A percentile compares a stretch with the other conserved stretches of the same genome.
These are phyloP conservation scores for Emydomyces testavorans DNA, from an alignment of 2,329 filamentous ascomycete species.

Conservation along the genomic window DNA sequence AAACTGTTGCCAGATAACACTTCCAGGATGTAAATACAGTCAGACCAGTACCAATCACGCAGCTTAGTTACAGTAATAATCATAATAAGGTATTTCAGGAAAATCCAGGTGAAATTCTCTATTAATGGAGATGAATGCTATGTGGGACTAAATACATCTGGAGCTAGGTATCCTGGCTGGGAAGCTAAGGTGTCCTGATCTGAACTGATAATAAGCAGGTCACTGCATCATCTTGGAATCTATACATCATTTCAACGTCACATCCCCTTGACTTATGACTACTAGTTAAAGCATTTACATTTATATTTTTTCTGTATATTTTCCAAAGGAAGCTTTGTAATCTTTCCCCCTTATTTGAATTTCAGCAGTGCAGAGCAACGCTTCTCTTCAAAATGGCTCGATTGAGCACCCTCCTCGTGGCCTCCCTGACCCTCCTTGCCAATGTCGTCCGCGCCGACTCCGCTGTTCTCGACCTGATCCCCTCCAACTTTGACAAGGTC, in stretches of 20 bases:
- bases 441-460: conserved; percentile 59
- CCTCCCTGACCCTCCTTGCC: conserved; percentile 36
- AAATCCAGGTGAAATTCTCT: too few relatives aligned
- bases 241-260: background rate
- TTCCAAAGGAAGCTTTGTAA: too few relatives aligned
- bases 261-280: background rate
- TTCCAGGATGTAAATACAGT: too few relatives aligned
- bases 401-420: conserved; percentile 36
- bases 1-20: too few relatives aligned
- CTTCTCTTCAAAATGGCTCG: conserved; percentile 32
- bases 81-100: too few relatives aligned
- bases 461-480: conserved; percentile 78
- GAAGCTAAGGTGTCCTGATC: conserved; percentile 7
- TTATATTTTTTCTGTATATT: background rate
- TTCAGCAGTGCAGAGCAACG: background rate
- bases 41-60: too few relatives aligned
- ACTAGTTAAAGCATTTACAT: background rate
- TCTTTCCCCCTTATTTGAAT: background rate
- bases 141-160: background rate
- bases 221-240: background rate
- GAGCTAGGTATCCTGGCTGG: background rate
- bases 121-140: background rate
- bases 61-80: too few relatives aligned
- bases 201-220: background rate
- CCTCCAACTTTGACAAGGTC: conserved; percentile 80